Evolutionary conservation across 2,329 filamentous ascomycete species (phyloP).

Genomic region (Fusarium oxysporum): DNA sequence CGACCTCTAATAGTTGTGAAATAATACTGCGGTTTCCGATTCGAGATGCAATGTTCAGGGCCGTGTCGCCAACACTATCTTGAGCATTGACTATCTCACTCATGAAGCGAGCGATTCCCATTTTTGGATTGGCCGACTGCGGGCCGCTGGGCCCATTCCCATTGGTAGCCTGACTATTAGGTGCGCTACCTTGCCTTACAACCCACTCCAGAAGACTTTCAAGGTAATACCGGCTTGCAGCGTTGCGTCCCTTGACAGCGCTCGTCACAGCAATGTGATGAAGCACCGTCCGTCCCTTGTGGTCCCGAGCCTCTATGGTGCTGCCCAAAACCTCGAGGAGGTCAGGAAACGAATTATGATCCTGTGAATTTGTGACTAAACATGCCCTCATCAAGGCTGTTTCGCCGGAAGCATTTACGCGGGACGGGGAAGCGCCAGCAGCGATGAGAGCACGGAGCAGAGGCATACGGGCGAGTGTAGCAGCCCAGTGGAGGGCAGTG

Average conservation of each 20-base stretch:
- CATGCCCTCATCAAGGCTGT: conserved; percentile 94
- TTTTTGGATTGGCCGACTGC: conserved; percentile 66
- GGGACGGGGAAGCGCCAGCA: conserved; percentile 86
- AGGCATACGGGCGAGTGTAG: conserved; percentile 87
- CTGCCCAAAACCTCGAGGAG: conserved; percentile 88
- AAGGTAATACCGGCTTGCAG: conserved; percentile 94
- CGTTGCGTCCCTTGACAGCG: conserved; percentile 91
- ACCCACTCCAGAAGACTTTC: conserved; percentile 95
- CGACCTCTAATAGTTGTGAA: conserved; percentile 94
- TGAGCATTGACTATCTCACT: conserved; percentile 96
- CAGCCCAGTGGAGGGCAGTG: conserved; percentile 95
- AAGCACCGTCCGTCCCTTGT: conserved; percentile 89
- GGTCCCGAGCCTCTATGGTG: conserved; percentile 90
- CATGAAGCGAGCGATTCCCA: conserved; percentile 93
- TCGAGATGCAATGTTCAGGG: conserved; percentile 90
- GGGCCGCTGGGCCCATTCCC: conserved; percentile 54
- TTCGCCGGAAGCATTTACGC: conserved; percentile 90
- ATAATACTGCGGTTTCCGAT: conserved; percentile 96
- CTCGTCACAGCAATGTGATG: conserved; percentile 98
- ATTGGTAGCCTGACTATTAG: conserved; percentile 62
- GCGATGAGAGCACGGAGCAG: conserved; percentile 84
- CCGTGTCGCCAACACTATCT: conserved; percentile 94
- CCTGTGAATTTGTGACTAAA: conserved; percentile 92
- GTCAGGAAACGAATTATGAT: conserved; percentile 90
- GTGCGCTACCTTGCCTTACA: conserved; percentile 81